Percentiles rank a stretch among this genome's conserved stretches.
These are phyloP conservation scores for Myxozyma neglecta DNA, from an alignment of 805 yeast species.

Conservation along the genomic window DNA sequence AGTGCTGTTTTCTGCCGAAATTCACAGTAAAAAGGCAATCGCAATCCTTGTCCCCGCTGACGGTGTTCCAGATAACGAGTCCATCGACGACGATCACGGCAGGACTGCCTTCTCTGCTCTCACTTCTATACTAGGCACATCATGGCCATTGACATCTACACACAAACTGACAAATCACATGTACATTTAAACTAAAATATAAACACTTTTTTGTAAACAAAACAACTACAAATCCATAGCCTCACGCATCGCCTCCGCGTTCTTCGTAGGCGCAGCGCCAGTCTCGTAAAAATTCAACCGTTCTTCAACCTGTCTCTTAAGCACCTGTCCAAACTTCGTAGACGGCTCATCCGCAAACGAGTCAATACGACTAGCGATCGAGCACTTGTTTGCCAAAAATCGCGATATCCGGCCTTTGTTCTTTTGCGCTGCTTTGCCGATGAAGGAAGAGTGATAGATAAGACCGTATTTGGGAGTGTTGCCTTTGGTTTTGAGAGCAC, in stretches of 20 bases:
- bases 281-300: slow-evolving; percentile 94
- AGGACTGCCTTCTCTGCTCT: background rate
- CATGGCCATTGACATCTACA: background rate
- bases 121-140: slow-evolving; percentile 1
- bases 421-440: slow-evolving; percentile 90
- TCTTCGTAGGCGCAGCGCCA: slow-evolving; percentile 96
- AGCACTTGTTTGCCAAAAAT: slow-evolving; percentile 97
- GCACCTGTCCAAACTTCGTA: slow-evolving; percentile 81
- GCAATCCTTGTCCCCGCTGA: slow-evolving; percentile 26
- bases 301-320: slow-evolving; percentile 97
- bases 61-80: slow-evolving; percentile 30
- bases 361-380: slow-evolving; percentile 98
- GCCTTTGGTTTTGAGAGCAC: slow-evolving; percentile 91
- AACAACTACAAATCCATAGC: slow-evolving; percentile 51
- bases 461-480: slow-evolving; percentile 96
- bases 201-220: background rate
- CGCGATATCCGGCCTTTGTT: slow-evolving; percentile 99
- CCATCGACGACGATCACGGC: slow-evolving; percentile 23
- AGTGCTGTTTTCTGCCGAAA: slow-evolving; percentile 12
- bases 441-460: slow-evolving; percentile 91
- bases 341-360: slow-evolving; percentile 94
- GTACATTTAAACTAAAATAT: slow-evolving; percentile 17
- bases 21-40: slow-evolving; percentile 2
- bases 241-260: slow-evolving; percentile 87
- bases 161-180: background rate